Conservation (phyloP, 352 stramenopile species). For the Phytophthora meadii region DNA sequence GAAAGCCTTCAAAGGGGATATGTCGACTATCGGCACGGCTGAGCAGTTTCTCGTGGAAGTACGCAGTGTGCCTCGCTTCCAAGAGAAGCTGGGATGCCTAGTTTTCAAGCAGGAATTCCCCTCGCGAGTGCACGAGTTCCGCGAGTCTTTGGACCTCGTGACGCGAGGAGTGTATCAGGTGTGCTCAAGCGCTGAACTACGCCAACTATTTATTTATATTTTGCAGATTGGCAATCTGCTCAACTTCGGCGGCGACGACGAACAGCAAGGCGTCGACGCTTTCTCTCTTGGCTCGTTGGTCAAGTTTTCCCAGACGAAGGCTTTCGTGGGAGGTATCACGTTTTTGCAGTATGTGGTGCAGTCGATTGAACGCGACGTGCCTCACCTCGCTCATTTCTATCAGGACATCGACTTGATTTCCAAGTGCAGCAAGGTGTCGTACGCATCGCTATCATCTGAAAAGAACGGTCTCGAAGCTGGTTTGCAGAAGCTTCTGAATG, state of each 20-base stretch:
- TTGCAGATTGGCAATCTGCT: constrained; percentile 81
- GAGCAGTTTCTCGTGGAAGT: constrained; percentile 86
- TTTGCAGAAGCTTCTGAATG: constrained; percentile 56
- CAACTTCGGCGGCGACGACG: constrained; percentile 73
- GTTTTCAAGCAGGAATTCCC: constrained; percentile 90
- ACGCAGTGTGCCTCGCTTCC: constrained; percentile 69
- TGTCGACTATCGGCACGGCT: constrained; percentile 63
- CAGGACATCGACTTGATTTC: constrained; percentile 78
- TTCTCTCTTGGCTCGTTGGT: constrained; percentile 84
- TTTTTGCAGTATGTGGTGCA: constrained; percentile 90
- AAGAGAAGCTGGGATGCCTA: constrained; percentile 76
- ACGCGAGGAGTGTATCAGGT: constrained; percentile 82
- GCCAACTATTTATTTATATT: constrained; percentile 90
- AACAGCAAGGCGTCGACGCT: constrained; percentile 50
- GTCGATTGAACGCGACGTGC: constrained; percentile 83
- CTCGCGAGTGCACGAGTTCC: constrained; percentile 75
- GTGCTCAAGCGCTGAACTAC: constrained; percentile 72
- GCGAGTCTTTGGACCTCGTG: constrained; percentile 79
- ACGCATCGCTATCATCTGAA: constrained; percentile 65
- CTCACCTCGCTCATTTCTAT: constrained; percentile 76
- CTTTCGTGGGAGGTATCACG: constrained; percentile 81
- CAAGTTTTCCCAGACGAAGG: constrained; percentile 89
- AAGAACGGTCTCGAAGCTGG: constrained; percentile 77
- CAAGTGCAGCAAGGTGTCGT: constrained; percentile 80
- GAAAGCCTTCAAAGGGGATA: constrained; percentile 68